Conservation (phyloP, 371 early-diverging fungal species). For the Batrachochytrium dendrobatidis region DNA sequence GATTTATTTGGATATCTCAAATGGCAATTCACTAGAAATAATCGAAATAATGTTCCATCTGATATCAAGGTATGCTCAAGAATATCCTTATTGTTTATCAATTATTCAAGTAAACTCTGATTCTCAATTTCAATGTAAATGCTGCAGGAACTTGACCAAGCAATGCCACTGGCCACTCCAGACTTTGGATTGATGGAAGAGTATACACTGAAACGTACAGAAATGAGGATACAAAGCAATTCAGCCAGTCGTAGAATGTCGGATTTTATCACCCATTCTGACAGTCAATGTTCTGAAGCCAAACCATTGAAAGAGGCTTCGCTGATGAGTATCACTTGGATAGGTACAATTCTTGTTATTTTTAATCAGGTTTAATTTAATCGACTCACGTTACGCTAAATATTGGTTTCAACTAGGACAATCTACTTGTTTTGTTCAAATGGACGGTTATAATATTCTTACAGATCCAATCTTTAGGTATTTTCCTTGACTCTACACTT, state of each 20-base stretch:
- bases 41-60: constrained; percentile 40
- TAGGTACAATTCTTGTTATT: no score
- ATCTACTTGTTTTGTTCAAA: constrained; percentile 51
- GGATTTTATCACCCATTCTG: no score
- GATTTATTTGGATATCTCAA: constrained; percentile 31
- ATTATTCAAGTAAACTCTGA: background rate
- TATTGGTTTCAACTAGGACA: no score
- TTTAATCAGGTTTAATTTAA: no score
- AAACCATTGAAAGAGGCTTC: no score
- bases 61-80: constrained; percentile 22
- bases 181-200: constrained; percentile 26
- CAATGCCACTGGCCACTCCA: constrained; percentile 43
- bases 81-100: background rate
- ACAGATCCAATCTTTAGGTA: constrained; percentile 54
- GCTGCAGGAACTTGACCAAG: no score
- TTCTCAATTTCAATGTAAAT: background rate
- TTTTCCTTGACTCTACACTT: background rate
- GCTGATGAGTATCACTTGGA: constrained; percentile 35
- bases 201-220: constrained; percentile 7
- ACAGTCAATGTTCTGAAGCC: no score
- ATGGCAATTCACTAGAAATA: constrained; percentile 38
- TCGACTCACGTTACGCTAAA: no score
- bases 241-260: no score
- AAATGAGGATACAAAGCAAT: no score
- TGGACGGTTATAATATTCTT: constrained; percentile 50